A percentile compares a stretch with the other conserved stretches of the same genome.
Evolutionary conservation across 2,329 filamentous ascomycete genomes (phyloP).

Genomic region (Blastomyces parvus): DNA sequence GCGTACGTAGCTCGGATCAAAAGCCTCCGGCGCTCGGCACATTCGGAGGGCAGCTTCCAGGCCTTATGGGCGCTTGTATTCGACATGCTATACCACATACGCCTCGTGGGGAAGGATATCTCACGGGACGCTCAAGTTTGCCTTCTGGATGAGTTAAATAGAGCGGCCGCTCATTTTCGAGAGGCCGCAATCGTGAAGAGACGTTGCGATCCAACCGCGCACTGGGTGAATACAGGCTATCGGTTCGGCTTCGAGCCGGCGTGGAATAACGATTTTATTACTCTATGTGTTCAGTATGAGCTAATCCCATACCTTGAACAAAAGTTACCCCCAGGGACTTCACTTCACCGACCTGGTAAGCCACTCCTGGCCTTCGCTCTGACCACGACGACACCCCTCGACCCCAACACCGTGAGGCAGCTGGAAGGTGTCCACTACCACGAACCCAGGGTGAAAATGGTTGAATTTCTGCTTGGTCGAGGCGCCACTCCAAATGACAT

Average conservation of each 20-base stretch:
- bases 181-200: not conserved
- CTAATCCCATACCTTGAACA: slow-evolving; percentile 1
- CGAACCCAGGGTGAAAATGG: slow-evolving; percentile 2
- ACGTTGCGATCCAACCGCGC: not conserved
- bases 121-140: not conserved
- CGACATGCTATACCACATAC: not conserved
- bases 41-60: not conserved
- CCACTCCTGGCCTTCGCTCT: slow-evolving; percentile 1
- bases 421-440: not conserved
- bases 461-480: not conserved
- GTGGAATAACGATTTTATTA: not conserved
- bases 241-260: not conserved
- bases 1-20: slow-evolving; percentile 1
- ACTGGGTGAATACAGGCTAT: not conserved
- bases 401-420: too few species aligned
- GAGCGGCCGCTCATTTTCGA: not conserved
- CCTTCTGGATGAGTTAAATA: slow-evolving; percentile 2
- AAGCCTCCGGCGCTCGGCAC: not conserved
- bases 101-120: not conserved
- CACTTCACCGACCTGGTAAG: not conserved
- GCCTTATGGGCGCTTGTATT: not conserved
- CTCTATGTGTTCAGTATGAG: not conserved
- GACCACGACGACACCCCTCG: not conserved
- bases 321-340: not conserved
- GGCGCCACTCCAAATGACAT: not conserved